Conservation (phyloP, 2,329 filamentous ascomycete genomes). For the Leptodontidium sp. region DNA sequence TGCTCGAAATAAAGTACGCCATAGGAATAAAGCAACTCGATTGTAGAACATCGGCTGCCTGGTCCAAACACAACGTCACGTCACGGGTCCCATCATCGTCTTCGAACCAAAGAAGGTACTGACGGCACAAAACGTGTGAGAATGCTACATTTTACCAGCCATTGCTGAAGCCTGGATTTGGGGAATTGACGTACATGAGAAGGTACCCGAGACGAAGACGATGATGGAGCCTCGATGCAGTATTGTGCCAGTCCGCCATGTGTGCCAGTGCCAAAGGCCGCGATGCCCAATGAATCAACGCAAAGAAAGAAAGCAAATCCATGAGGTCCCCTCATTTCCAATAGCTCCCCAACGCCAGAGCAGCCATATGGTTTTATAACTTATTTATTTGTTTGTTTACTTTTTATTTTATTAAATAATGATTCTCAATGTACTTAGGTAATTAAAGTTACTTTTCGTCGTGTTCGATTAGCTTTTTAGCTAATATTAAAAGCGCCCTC, state of each 20-base stretch:
- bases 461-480: too few relatives aligned
- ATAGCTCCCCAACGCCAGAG: slow-evolving; percentile 46
- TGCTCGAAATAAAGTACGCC: slow-evolving; percentile 11
- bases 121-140: slow-evolving; percentile 51
- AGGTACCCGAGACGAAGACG: slow-evolving; percentile 66
- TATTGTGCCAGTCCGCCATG: slow-evolving; percentile 39
- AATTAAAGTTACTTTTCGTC: too few relatives aligned
- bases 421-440: too few relatives aligned
- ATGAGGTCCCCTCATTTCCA: slow-evolving; percentile 43
- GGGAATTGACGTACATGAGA: slow-evolving; percentile 71
- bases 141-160: slow-evolving; percentile 61
- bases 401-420: too few relatives aligned
- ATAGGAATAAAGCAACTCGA: slow-evolving; percentile 51
- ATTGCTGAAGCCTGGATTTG: slow-evolving; percentile 49
- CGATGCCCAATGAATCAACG: slow-evolving; percentile 37
- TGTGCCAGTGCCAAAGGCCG: slow-evolving; percentile 28
- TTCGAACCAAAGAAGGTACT: slow-evolving; percentile 53
- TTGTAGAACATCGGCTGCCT: slow-evolving; percentile 39
- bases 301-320: slow-evolving; percentile 40
- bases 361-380: too few relatives aligned
- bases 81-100: slow-evolving; percentile 69
- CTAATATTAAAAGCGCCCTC: too few relatives aligned
- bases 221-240: slow-evolving; percentile 68
- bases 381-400: too few relatives aligned
- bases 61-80: slow-evolving; percentile 50